Percentiles rank a stretch among this genome's conserved stretches.
These are phyloP conservation scores for Acorus calamus DNA, from an alignment of 106 monocot genomes.

Conservation along the genomic window DNA sequence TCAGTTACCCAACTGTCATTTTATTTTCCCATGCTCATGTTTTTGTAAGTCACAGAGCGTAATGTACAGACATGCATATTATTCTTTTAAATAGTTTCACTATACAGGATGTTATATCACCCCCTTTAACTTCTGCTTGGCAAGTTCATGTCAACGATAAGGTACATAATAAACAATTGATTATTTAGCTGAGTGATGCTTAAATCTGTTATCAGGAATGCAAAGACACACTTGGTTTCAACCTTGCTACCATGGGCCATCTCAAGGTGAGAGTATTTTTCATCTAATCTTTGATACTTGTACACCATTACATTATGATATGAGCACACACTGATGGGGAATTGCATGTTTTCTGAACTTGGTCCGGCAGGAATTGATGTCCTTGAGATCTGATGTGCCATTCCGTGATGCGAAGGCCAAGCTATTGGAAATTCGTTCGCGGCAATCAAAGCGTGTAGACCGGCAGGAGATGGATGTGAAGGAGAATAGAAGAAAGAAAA, in stretches of 20 bases:
- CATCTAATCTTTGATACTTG: background rate
- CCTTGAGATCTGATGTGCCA: constrained; percentile 74
- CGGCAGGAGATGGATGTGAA: constrained; percentile 1
- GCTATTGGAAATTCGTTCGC: constrained; percentile 64
- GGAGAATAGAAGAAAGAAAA: constrained; percentile 48
- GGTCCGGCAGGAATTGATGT: constrained; percentile 56
- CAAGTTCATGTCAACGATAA: no score
- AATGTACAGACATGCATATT: no score
- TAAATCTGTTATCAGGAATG: constrained; percentile 40
- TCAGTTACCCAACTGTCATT: no score
- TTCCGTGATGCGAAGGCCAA: constrained; percentile 83
- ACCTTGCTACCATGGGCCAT: constrained; percentile 86
- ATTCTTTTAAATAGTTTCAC: no score
- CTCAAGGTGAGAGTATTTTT: constrained; percentile 38
- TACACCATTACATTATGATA: background rate
- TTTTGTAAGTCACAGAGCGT: no score
- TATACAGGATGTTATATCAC: no score
- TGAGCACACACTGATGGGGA: no score
- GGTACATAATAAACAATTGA: background rate
- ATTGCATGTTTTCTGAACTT: background rate
- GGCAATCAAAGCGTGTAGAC: constrained; percentile 41
- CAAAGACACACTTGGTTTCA: constrained; percentile 73
- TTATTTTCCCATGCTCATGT: no score
- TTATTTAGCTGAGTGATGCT: background rate
- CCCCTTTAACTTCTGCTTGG: no score